phyloP scores from a whole-genome alignment of 2,329 filamentous ascomycete genomes.

The Botrytis elliptica region DNA sequence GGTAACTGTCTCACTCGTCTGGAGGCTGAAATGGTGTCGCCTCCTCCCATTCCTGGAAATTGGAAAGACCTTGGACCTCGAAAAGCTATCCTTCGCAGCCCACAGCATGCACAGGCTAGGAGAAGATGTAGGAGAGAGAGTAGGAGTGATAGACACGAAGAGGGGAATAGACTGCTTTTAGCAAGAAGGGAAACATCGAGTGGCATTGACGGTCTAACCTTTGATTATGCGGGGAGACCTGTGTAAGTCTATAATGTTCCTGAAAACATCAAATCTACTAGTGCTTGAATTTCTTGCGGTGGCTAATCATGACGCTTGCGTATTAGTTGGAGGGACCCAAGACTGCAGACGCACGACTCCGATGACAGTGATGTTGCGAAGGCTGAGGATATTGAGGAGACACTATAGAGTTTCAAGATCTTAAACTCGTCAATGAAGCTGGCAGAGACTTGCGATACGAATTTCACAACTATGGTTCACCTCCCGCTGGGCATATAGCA shows the following conservation, averaged over 20 bases:
- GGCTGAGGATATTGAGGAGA: background rate
- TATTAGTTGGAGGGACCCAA: slow-evolving; percentile 13
- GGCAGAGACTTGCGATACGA: background rate
- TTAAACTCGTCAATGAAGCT: background rate
- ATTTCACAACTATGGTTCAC: too few relatives aligned
- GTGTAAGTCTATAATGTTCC: background rate
- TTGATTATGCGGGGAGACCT: slow-evolving; percentile 14
- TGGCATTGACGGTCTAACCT: slow-evolving; percentile 3
- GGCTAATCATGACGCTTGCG: background rate
- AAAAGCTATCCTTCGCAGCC: background rate
- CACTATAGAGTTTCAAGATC: background rate
- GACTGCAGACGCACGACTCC: background rate
- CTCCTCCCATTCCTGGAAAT: background rate
- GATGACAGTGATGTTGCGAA: background rate
- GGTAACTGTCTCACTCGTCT: slow-evolving; percentile 2
- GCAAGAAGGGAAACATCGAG: slow-evolving; percentile 1
- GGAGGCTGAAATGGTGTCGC: background rate
- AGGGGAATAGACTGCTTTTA: background rate
- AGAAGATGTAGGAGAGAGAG: background rate
- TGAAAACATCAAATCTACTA: background rate
- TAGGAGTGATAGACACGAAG: too few relatives aligned
- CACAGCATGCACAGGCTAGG: background rate
- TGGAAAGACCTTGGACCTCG: slow-evolving; percentile 1
- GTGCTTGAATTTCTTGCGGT: background rate
- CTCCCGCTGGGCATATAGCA: background rate